Evolutionary conservation across 1,284 basidiomycete species (phyloP).

Genomic region (Paramarasmius palmivorus): DNA sequence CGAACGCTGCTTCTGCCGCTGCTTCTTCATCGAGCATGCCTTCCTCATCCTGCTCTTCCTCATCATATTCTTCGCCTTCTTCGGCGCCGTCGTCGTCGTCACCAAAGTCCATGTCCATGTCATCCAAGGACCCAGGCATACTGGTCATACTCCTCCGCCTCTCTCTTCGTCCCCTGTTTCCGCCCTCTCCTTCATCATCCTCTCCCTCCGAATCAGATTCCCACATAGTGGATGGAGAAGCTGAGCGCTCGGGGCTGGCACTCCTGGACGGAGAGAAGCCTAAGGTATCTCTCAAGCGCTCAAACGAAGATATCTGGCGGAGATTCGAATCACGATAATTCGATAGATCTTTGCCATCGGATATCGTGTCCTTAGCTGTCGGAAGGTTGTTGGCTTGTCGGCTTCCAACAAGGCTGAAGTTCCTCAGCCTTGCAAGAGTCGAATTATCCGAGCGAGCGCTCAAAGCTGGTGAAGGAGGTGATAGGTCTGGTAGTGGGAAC

Average conservation of each 20-base stretch:
- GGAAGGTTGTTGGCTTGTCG: slow-evolving; percentile 39
- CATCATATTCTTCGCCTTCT: slow-evolving; percentile 30
- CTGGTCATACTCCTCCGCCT: slow-evolving; percentile 68
- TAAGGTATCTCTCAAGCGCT: slow-evolving; percentile 61
- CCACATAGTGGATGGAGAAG: slow-evolving; percentile 41
- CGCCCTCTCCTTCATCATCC: slow-evolving; percentile 45
- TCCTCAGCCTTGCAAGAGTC: slow-evolving; percentile 76
- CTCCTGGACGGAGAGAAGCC: slow-evolving; percentile 49
- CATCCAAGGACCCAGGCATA: slow-evolving; percentile 80
- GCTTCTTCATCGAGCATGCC: slow-evolving; percentile 42
- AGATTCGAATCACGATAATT: background rate
- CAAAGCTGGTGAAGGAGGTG: slow-evolving; percentile 88
- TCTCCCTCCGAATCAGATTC: slow-evolving; percentile 61
- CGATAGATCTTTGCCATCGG: background rate
- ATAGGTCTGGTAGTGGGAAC: slow-evolving; percentile 85
- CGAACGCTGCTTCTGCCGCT: slow-evolving; percentile 65
- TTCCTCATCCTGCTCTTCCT: slow-evolving; percentile 30
- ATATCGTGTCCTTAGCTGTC: slow-evolving; percentile 21
- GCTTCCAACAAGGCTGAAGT: slow-evolving; percentile 72
- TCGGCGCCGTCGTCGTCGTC: slow-evolving; percentile 46
- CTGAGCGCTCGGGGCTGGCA: slow-evolving; percentile 50
- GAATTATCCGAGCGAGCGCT: slow-evolving; percentile 89
- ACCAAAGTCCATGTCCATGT: slow-evolving; percentile 53
- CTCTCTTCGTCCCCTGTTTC: slow-evolving; percentile 37
- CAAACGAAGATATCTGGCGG: slow-evolving; percentile 74